Evolutionary conservation across 164 flowering plant species (phyloP), one percentile per base, ranked within the genome.

Genomic region (Dillenia turbinata): DNA sequence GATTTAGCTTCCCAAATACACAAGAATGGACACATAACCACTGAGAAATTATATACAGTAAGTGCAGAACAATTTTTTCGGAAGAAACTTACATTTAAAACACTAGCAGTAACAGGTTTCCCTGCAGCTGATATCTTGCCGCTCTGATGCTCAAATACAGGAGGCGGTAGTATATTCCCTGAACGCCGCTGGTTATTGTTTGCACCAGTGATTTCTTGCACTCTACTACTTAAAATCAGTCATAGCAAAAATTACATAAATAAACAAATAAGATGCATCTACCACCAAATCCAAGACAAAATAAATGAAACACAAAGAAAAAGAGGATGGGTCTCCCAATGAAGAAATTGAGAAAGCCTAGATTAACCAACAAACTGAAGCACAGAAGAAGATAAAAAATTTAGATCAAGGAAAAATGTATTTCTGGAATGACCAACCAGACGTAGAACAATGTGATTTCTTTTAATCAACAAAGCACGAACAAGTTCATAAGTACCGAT

Each of bases 101-200:
- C 48, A 77, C 61, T 69, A 66, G 67, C 77, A 8, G 59, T 12
- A 16, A 61, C 59, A 45, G 68, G 58, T 71, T 74, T 79, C 12
- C 47, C 78, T 0, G 71, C 17, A 55, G 76, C 60, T 58, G 75
- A 44, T 44, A 24, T 44, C 51, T 44, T 56, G 64, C 50, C 51
- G 59, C 15, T 62, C 52, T 22, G 55, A 49, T 51, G 54, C 8
- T 78, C 84, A 67, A 83, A 87, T 12, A 24, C 52, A 33, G 87
- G 84, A 33, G 90, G 79, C 56, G 89, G 90, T 60, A 85, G 71
- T 14, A 73, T 65, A 70, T 61, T 72, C 43, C 90, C 90, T 9
- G 87, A 71, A 54, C 80, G 78, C 52, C 77, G 64, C 54, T 75
- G 70, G 63, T 64, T 16, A 71, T 76, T 78, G 62, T 72, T 61